Evolutionary conservation across 2,329 filamentous ascomycete genomes (phyloP).

Genomic region (Didymella sp.): DNA sequence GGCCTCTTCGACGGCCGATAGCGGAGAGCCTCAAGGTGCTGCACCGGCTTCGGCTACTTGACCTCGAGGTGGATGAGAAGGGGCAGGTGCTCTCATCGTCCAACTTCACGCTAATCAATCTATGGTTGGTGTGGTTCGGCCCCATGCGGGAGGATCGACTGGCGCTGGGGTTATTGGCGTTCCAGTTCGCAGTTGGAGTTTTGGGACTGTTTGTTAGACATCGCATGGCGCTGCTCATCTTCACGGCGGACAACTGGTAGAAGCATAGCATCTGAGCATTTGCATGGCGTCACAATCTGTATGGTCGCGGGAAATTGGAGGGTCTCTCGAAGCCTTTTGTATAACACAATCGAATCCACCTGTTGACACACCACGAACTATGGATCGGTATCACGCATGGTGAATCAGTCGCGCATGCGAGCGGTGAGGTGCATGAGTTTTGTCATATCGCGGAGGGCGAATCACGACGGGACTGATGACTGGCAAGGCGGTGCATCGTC

Average conservation of each 20-base stretch:
- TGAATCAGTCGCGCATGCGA: constrained; percentile 3
- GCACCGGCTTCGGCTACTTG: constrained; percentile 70
- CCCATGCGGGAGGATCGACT: constrained; percentile 87
- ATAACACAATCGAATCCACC: constrained; percentile 1
- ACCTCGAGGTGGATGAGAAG: constrained; percentile 69
- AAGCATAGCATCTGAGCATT: constrained; percentile 4
- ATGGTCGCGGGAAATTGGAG: background rate
- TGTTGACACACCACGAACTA: background rate
- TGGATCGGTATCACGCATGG: constrained; percentile 4
- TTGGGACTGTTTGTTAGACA: constrained; percentile 86
- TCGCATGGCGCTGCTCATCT: constrained; percentile 83
- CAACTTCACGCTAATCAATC: constrained; percentile 92
- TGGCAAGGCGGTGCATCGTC: constrained; percentile 11
- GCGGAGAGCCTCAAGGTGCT: constrained; percentile 71
- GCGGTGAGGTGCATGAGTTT: constrained; percentile 6
- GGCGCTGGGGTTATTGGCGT: constrained; percentile 76
- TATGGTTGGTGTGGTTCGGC: constrained; percentile 96
- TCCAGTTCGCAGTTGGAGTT: constrained; percentile 80
- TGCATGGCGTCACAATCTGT: constrained; percentile 7
- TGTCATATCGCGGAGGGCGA: constrained; percentile 18
- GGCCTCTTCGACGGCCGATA: constrained; percentile 72
- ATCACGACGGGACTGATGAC: constrained; percentile 29
- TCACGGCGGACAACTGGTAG: constrained; percentile 80
- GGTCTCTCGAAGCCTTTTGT: background rate
- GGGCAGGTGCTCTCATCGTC: constrained; percentile 79